Base-by-base conservation (phyloP, 2,329 filamentous ascomycete genomes). In the Xylariomycetidae sp. region DNA sequence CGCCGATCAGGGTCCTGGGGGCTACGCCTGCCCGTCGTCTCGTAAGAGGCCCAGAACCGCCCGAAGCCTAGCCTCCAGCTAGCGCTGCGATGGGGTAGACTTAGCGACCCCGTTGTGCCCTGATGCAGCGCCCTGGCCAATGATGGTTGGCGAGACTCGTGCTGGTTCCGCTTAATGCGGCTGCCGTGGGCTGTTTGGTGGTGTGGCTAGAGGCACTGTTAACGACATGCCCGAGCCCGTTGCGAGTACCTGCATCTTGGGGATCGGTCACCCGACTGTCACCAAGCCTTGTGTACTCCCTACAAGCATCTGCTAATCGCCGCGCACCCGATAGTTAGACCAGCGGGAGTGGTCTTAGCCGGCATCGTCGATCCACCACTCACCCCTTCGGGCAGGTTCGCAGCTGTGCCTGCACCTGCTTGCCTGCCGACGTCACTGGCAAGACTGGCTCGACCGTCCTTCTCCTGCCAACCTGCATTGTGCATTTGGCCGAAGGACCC, bases 1-100 rank as follows among this genome's bases (percentile, higher is more conserved):
- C 17, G 32, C 28, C 30, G 36, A 42, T 42, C 35, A 39, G 39
- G 35, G 35, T 42, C 39, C 39, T 33, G 28, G 5, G 20, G 10
- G 18, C 30, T 39, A 39, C 28, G 25, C 28, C 8, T 12, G 32
- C 20, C 26, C 5, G 36, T 27, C 20, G 12, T 8, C 20, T 12
- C 8, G 26, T 15, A 32, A n/a, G 10, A 6, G 20, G 19, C 15
- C 25, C 32, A 29, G 31, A 28, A 23, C 12, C n/a, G 8, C 10
- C 18, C 19, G 20, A 22, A 14, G 20, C 20, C 25, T 24, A 27
- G 15, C 9, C 19, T 16, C 16, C 12, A 14, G 19, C 26, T n/a
- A 17, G 6, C 7, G 19, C n/a, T n/a, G n/a, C n/a, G n/a, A n/a
- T n/a, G n/a, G n/a, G n/a, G n/a, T n/a, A n/a, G n/a, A n/a, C n/a